phyloP scores from a whole-genome alignment of 2,329 filamentous ascomycete species.

The Botrytis fabae region DNA sequence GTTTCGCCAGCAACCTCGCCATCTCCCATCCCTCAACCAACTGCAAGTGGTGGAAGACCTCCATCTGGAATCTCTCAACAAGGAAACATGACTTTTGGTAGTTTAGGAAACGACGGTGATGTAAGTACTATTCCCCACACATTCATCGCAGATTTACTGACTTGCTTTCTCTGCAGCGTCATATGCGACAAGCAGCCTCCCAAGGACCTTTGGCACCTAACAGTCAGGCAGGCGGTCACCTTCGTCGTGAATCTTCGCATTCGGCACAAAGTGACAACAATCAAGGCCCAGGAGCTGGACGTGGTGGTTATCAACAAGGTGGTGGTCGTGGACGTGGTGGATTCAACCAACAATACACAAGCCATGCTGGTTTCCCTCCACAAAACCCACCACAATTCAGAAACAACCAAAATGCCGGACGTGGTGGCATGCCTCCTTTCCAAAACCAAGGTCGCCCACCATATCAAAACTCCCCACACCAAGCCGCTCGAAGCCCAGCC shows the following conservation, averaged over 20 bases:
- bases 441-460: slow-evolving; percentile 49
- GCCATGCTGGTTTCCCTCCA: slow-evolving; percentile 56
- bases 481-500: slow-evolving; percentile 63
- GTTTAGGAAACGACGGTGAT: slow-evolving; percentile 76
- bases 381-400: slow-evolving; percentile 35
- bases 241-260: slow-evolving; percentile 83
- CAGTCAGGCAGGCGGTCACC: slow-evolving; percentile 67
- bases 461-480: slow-evolving; percentile 66
- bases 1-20: slow-evolving; percentile 86
- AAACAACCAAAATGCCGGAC: slow-evolving; percentile 46
- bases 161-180: slow-evolving; percentile 50
- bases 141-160: slow-evolving; percentile 34
- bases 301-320: slow-evolving; percentile 54
- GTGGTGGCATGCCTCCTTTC: slow-evolving; percentile 50
- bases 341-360: slow-evolving; percentile 52
- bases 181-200: slow-evolving; percentile 66
- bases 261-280: slow-evolving; percentile 74
- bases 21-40: slow-evolving; percentile 87
- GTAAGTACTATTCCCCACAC: slow-evolving; percentile 55
- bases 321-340: slow-evolving; percentile 60
- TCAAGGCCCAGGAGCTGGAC: slow-evolving; percentile 51
- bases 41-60: slow-evolving; percentile 70
- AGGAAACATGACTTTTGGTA: slow-evolving; percentile 76
- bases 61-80: slow-evolving; percentile 73
- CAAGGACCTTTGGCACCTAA: slow-evolving; percentile 61